A percentile compares a stretch with the other conserved stretches of the same genome.
These are phyloP conservation scores for Tuber indicum DNA, from an alignment of 495 filamentous ascomycete genomes.

Conservation along the genomic window DNA sequence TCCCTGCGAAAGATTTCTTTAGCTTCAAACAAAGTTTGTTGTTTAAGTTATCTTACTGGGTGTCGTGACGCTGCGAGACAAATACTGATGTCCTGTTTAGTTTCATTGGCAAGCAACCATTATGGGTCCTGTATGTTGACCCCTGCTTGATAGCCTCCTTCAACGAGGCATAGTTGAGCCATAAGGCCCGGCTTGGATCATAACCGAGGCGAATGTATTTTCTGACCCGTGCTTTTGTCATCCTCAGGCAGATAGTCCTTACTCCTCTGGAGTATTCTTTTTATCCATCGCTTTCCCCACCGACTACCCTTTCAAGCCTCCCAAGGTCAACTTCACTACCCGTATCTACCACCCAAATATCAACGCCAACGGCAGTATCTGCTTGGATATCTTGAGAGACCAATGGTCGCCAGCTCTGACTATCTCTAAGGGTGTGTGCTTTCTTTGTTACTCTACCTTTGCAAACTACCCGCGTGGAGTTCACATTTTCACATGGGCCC, in stretches of 20 bases:
- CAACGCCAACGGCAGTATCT: slow-evolving; percentile 99
- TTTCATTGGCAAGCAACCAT: slow-evolving; percentile 99
- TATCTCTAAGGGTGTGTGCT: slow-evolving; percentile 85
- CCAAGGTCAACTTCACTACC: slow-evolving; percentile 99
- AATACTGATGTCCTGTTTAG: slow-evolving; percentile 46
- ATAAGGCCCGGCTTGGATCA: background rate
- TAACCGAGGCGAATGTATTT: slow-evolving; percentile 8
- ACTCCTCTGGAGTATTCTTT: slow-evolving; percentile 97
- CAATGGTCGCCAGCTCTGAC: slow-evolving; percentile 99
- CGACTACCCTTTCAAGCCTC: slow-evolving; percentile 99
- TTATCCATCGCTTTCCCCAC: slow-evolving; percentile 96
- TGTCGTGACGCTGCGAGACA: background rate
- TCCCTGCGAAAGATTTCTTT: slow-evolving; percentile 8
- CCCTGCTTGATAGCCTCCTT: background rate
- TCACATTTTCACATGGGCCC: background rate
- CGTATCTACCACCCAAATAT: slow-evolving; percentile 99
- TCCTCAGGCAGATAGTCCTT: slow-evolving; percentile 74
- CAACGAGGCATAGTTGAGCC: background rate
- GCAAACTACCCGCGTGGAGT: slow-evolving; percentile 4
- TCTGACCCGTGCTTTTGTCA: slow-evolving; percentile 37
- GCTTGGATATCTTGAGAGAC: slow-evolving; percentile 93
- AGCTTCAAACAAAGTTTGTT: slow-evolving; percentile 5
- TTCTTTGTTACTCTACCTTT: background rate
- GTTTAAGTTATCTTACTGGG: background rate
- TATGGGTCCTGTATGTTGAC: slow-evolving; percentile 89